Percentiles rank a stretch among this genome's conserved stretches.
These are phyloP conservation scores for Schoenoplectus tabernaemontani DNA, from an alignment of 202 grass and related monocot genomes.

Conservation along the genomic window DNA sequence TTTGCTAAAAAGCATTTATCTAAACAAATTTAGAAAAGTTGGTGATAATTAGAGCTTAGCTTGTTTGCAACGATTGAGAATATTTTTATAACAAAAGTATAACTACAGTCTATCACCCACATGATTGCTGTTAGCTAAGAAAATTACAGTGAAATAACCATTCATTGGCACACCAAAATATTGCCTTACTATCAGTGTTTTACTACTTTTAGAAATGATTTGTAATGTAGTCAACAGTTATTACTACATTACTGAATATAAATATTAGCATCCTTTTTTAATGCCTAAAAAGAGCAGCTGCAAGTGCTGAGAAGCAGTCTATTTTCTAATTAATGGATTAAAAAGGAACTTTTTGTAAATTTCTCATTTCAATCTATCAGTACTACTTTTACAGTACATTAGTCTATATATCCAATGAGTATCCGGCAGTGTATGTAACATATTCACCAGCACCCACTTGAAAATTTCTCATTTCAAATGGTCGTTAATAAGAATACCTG, in stretches of 20 bases:
- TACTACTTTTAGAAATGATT: neutral
- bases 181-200: neutral
- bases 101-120: neutral
- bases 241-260: no score
- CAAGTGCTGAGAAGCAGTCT: neutral
- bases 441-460: no score
- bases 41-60: neutral
- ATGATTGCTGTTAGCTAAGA: neutral
- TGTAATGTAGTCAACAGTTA: no score
- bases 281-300: neutral
- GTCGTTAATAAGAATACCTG: constrained; percentile 41
- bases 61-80: neutral
- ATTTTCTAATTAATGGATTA: neutral
- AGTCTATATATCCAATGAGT: neutral
- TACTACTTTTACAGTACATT: neutral
- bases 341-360: neutral
- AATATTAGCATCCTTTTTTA: neutral
- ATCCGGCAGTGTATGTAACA: neutral
- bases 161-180: neutral
- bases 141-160: neutral
- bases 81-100: neutral
- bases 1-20: neutral
- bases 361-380: neutral
- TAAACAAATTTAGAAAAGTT: neutral
- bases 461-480: neutral